Conservation (phyloP, 495 filamentous ascomycete species). For the Copromyces sp. region DNA sequence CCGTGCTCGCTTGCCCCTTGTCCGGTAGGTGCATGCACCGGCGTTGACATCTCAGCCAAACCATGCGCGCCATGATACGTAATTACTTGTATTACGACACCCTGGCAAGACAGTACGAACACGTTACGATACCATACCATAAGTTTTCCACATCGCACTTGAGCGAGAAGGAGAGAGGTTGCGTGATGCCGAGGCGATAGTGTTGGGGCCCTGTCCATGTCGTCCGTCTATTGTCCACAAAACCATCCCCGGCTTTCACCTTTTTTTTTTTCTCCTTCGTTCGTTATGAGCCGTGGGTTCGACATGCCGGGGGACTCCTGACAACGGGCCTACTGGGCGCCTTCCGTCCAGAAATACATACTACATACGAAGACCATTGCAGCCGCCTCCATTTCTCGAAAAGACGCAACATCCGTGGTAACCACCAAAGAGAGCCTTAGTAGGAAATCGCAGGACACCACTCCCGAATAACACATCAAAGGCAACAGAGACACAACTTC, state of each 20-base stretch:
- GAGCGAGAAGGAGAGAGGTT: background rate
- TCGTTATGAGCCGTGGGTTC: background rate
- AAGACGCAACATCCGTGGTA: background rate
- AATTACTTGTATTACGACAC: background rate
- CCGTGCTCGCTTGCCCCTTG: background rate
- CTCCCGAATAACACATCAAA: background rate
- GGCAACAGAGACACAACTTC: background rate
- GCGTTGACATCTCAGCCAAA: background rate
- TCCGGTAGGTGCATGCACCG: background rate
- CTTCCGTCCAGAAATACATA: background rate
- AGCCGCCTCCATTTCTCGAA: background rate
- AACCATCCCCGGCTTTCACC: background rate
- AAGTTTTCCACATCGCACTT: background rate
- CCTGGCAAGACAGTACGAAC: background rate
- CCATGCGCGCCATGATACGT: background rate
- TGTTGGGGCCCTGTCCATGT: background rate
- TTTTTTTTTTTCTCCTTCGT: background rate
- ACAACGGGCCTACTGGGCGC: background rate
- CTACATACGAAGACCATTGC: background rate
- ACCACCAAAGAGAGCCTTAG: background rate
- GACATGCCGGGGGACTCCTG: background rate
- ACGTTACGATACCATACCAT: background rate
- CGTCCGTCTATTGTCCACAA: background rate
- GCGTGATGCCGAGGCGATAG: background rate
- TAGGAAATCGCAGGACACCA: background rate